phyloP scores from a whole-genome alignment of 2,329 filamentous ascomycete genomes.

The Alternaria gaisen region DNA sequence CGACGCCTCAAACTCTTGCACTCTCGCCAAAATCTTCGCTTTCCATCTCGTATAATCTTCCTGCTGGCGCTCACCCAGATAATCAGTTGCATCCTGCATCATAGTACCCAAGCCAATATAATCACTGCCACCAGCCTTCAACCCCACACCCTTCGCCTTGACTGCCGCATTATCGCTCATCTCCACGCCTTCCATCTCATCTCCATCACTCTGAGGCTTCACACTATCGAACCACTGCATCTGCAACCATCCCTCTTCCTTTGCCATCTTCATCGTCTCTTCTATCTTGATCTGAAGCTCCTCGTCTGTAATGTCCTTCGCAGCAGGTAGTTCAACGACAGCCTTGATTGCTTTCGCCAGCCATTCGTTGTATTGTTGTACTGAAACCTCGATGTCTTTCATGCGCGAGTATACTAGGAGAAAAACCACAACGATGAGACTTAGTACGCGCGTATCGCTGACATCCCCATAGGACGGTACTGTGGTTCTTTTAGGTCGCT shows the following conservation, averaged over 20 bases:
- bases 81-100: slow-evolving; percentile 79
- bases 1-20: slow-evolving; percentile 58
- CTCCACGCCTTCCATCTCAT: slow-evolving; percentile 41
- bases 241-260: slow-evolving; percentile 57
- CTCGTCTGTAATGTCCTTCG: slow-evolving; percentile 57
- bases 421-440: slow-evolving; percentile 68
- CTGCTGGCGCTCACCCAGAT: slow-evolving; percentile 70
- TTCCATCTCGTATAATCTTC: slow-evolving; percentile 73
- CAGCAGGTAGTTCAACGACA: slow-evolving; percentile 58
- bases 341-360: slow-evolving; percentile 60
- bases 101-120: slow-evolving; percentile 67
- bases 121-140: slow-evolving; percentile 55
- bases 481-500: slow-evolving; percentile 57
- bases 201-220: slow-evolving; percentile 35
- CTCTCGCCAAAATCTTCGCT: slow-evolving; percentile 64
- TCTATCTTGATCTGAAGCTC: slow-evolving; percentile 52
- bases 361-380: slow-evolving; percentile 45
- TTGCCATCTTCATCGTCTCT: slow-evolving; percentile 43
- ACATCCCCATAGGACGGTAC: slow-evolving; percentile 19
- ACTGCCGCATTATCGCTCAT: slow-evolving; percentile 33
- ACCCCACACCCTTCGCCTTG: slow-evolving; percentile 49
- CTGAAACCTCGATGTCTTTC: slow-evolving; percentile 40
- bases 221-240: slow-evolving; percentile 67
- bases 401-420: slow-evolving; percentile 66
- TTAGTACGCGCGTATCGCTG: slow-evolving; percentile 36